Evolutionary conservation across 768 basidiomycete species (phyloP).

Genomic region (Gloeopeniophorella convolvens): DNA sequence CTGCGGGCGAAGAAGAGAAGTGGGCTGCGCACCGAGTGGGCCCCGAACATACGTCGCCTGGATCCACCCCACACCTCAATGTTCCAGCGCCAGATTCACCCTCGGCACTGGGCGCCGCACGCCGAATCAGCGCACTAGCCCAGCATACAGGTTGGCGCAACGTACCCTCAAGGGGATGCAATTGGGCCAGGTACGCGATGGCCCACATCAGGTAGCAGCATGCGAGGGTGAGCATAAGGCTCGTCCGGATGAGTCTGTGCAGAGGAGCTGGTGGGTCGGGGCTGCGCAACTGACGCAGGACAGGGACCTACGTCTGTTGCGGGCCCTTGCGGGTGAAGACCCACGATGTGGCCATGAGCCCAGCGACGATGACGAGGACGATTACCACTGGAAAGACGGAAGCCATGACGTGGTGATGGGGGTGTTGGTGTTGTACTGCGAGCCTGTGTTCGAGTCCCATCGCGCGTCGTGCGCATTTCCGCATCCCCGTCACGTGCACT

Average conservation of each 20-base stretch:
- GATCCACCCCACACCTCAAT: neutral
- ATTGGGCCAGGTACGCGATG: slow-evolving; percentile 92
- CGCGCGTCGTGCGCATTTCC: too few relatives aligned
- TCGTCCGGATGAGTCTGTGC: slow-evolving; percentile 73
- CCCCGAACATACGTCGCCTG: neutral
- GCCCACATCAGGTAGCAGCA: slow-evolving; percentile 96
- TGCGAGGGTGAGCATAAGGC: slow-evolving; percentile 66
- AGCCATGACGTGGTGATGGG: slow-evolving; percentile 49
- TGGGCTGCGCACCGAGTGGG: slow-evolving; percentile 20
- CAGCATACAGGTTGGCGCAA: slow-evolving; percentile 1
- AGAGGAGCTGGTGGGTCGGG: neutral
- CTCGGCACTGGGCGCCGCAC: slow-evolving; percentile 4
- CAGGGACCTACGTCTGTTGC: slow-evolving; percentile 74
- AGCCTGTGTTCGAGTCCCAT: too few relatives aligned
- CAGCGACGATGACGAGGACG: slow-evolving; percentile 57
- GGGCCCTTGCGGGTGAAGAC: slow-evolving; percentile 79
- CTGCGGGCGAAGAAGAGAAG: too few relatives aligned
- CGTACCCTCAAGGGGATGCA: slow-evolving; percentile 85
- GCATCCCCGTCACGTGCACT: too few relatives aligned
- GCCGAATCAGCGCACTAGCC: neutral
- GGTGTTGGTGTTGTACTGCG: neutral
- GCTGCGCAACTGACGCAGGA: neutral
- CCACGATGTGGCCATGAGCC: slow-evolving; percentile 57
- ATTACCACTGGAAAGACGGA: slow-evolving; percentile 65
- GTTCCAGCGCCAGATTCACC: slow-evolving; percentile 21